phyloP scores from a whole-genome alignment of 1,139 yeast genomes.

The Zygoascus hellenicus region DNA sequence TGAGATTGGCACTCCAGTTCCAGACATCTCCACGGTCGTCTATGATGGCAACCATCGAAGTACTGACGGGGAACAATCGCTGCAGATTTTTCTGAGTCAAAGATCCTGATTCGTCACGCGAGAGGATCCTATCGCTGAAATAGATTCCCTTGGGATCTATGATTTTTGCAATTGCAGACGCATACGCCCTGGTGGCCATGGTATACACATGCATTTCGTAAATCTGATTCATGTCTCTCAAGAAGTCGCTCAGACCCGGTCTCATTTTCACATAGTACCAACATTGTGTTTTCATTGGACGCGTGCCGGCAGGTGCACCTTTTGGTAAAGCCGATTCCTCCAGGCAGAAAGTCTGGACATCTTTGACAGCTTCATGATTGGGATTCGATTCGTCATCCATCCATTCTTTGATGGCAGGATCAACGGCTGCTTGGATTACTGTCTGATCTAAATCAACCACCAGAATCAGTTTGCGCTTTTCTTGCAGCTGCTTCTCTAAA shows the following conservation, averaged over 20 bases:
- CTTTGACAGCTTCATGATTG: conserved; percentile 75
- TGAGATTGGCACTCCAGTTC: conserved; percentile 92
- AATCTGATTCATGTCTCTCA: conserved; percentile 52
- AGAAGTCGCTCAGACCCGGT: conserved; percentile 76
- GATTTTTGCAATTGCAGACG: conserved; percentile 79
- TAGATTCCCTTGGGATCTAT: conserved; percentile 84
- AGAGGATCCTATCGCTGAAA: conserved; percentile 86
- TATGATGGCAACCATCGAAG: conserved; percentile 91
- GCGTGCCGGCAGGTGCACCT: conserved; percentile 3
- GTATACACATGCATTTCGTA: conserved; percentile 95
- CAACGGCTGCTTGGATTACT: conserved; percentile 95
- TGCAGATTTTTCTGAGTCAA: conserved; percentile 82
- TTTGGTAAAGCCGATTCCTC: conserved; percentile 45
- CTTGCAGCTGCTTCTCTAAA: conserved; percentile 54
- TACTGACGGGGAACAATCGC: conserved; percentile 90
- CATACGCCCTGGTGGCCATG: conserved; percentile 98
- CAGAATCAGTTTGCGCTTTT: conserved; percentile 60
- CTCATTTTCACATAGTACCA: conserved; percentile 91
- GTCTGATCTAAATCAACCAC: conserved; percentile 98
- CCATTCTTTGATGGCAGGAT: conserved; percentile 97
- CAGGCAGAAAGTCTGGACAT: conserved; percentile 68
- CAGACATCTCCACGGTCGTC: conserved; percentile 99
- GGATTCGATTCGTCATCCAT: conserved; percentile 80
- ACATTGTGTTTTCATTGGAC: conserved; percentile 39
- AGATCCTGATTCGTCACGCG: conserved; percentile 94